These are phyloP conservation scores for Chenopodium album DNA, from an alignment of 148 eudicot genomes.

Conservation along the genomic window DNA sequence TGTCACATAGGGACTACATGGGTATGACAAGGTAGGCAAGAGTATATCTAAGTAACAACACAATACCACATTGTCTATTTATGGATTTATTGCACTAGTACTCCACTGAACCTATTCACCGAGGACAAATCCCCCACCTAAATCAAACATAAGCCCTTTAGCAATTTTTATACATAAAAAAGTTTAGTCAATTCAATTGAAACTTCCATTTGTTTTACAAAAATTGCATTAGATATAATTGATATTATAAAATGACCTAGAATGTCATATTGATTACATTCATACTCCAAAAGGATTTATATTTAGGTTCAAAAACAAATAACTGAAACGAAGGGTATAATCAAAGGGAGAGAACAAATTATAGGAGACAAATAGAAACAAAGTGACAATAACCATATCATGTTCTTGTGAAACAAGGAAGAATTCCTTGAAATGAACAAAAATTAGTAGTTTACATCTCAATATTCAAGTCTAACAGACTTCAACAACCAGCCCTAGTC, in stretches of 20 bases:
- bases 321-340: neutral
- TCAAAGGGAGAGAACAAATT: neutral
- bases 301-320: neutral
- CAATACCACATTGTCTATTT: too few relatives aligned
- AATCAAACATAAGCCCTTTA: too few relatives aligned
- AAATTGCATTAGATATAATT: too few relatives aligned
- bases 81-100: too few relatives aligned
- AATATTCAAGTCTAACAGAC: constrained; percentile 8
- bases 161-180: too few relatives aligned
- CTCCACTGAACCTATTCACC: too few relatives aligned
- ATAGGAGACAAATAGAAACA: neutral
- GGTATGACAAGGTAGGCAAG: too few relatives aligned
- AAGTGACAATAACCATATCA: constrained; percentile 1
- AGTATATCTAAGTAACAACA: too few relatives aligned
- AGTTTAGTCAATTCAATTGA: too few relatives aligned
- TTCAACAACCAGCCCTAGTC: constrained; percentile 1
- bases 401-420: constrained; percentile 2
- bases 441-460: neutral
- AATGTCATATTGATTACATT: neutral
- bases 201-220: too few relatives aligned
- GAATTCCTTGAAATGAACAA: constrained; percentile 21
- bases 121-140: too few relatives aligned
- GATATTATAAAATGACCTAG: neutral
- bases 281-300: neutral
- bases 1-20: too few relatives aligned